These are phyloP conservation scores for Ophiostoma ips DNA, from an alignment of 2,329 filamentous ascomycete species.

Conservation along the genomic window DNA sequence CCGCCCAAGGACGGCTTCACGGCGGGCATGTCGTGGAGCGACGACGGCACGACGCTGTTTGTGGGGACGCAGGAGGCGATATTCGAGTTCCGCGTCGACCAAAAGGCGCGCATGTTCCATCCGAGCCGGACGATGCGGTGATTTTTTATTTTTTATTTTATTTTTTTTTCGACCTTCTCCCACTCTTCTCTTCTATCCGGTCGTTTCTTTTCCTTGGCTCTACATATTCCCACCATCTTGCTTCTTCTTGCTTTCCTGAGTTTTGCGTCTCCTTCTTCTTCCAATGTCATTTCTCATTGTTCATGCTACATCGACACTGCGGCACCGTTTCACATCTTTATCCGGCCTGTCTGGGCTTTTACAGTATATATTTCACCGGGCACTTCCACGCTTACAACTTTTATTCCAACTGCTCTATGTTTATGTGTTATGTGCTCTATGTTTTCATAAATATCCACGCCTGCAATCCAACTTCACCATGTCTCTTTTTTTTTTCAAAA, in stretches of 20 bases:
- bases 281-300: not conserved
- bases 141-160: not conserved
- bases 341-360: too few species aligned
- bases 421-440: too few species aligned
- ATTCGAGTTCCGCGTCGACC: constrained; percentile 57
- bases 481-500: too few species aligned
- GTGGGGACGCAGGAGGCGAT: constrained; percentile 58
- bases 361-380: too few species aligned
- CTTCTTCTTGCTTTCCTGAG: not conserved
- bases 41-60: constrained; percentile 46
- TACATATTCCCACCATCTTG: not conserved
- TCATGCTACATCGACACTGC: too few species aligned
- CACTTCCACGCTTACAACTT: not conserved
- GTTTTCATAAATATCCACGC: too few species aligned
- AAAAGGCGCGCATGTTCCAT: constrained; percentile 44
- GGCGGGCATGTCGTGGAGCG: constrained; percentile 47
- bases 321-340: too few species aligned
- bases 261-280: not conserved
- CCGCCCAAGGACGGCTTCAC: constrained; percentile 43
- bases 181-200: not conserved
- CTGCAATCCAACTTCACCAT: too few species aligned
- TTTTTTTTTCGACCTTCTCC: not conserved
- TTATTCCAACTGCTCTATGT: not conserved
- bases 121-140: constrained; percentile 41
- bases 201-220: not conserved